Conservation (phyloP, 805 yeast genomes). For the Schwanniomyces polymorphus region DNA sequence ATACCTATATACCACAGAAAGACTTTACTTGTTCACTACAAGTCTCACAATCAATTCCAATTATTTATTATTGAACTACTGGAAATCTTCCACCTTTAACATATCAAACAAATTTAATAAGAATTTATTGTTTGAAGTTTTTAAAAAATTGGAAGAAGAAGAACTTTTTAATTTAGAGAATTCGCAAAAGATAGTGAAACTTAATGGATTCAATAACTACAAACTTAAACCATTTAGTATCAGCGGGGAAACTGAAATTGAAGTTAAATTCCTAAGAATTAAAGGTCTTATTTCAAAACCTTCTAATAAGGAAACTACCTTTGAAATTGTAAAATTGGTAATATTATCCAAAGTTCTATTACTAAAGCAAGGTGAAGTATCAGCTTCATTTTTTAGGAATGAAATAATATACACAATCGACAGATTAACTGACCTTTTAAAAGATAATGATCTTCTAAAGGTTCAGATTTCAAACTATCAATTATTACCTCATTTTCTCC, state of each 20-base stretch:
- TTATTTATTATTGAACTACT: constrained; percentile 13
- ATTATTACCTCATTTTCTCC: constrained; percentile 30
- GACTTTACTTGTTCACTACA: constrained; percentile 18
- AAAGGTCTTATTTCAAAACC: neutral
- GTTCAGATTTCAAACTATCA: constrained; percentile 30
- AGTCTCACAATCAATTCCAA: constrained; percentile 11
- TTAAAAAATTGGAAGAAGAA: constrained; percentile 9
- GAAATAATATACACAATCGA: constrained; percentile 18
- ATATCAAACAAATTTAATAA: constrained; percentile 9
- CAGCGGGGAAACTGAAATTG: neutral
- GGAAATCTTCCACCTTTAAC: constrained; percentile 13
- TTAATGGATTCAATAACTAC: constrained; percentile 1
- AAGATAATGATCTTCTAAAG: constrained; percentile 11
- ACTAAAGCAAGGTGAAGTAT: constrained; percentile 17
- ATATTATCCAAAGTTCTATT: constrained; percentile 21
- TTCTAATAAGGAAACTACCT: constrained; percentile 5
- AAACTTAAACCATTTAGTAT: constrained; percentile 1
- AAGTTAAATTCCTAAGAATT: neutral
- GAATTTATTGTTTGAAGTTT: constrained; percentile 8
- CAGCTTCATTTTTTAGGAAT: constrained; percentile 10
- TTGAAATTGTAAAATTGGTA: constrained; percentile 8
- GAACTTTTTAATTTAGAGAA: constrained; percentile 8
- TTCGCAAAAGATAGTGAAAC: constrained; percentile 2
- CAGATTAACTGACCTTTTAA: constrained; percentile 11
- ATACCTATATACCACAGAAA: constrained; percentile 25